Evolutionary conservation across 2,329 filamentous ascomycete genomes (phyloP), one percentile per base, ranked within the genome.

Genomic region (Hypoxylon sp.): DNA sequence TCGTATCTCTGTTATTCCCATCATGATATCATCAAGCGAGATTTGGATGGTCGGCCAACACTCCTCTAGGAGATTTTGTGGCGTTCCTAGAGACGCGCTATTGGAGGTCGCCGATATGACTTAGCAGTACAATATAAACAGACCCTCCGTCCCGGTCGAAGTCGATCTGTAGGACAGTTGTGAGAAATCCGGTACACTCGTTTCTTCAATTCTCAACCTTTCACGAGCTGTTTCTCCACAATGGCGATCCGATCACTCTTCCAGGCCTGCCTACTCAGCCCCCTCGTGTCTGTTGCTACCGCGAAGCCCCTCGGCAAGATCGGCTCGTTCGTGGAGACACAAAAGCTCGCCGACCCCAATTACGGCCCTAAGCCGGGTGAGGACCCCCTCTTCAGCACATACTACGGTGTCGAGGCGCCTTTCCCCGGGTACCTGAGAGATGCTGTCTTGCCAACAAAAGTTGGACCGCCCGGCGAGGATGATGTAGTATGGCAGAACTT

Each of bases 401-500:
- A 80, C 64, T 75, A 72, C 30, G 76, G 78, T 36, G 76, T 72
- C 36, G 69, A 69, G 4, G 63, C 75, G 2, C 77, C 80, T 9
- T 82, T 80, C 67, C 80, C 80, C 2, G 80, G 73, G 10, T 80
- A 81, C 53, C 71, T 77, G 28, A 78, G 76, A 5, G 73, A 72
- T 57, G 72, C 79, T 11, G 73, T 82, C 51, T 58, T 79, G 38
- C 72, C 72, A 10, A 74, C 72, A 10, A 51, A 70, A 55, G 30
- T 21, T 4, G 72, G 72, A 0, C 68, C 76, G n/a, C 73, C 79
- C 0, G 80, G 74, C 1, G 72, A 74, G 3, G 82, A 83, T 51
- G 82, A 84, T 60, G 65, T 78, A 9, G 76, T 83, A 11, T 83
- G 79, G 72, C 82, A 83, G 71, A 83, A 83, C 63, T 76, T 84